phyloP scores from a whole-genome alignment of 148 eudicot genomes.

The Bassia scoparia region DNA sequence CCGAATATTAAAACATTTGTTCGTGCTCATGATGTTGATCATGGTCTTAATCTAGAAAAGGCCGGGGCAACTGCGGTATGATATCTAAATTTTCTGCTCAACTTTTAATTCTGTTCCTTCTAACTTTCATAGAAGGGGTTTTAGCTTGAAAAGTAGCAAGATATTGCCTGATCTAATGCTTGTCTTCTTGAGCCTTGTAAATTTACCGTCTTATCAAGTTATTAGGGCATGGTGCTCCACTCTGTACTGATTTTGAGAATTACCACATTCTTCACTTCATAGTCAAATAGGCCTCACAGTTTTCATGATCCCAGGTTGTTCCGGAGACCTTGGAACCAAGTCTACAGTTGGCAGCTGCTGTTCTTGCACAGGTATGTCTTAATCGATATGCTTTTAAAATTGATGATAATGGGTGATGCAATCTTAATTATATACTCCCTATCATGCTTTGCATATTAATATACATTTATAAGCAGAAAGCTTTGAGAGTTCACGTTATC shows the following conservation, averaged over 20 bases:
- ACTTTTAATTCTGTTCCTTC: background rate
- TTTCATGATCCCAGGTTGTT: conserved; percentile 58
- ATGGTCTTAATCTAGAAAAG: conserved; percentile 97
- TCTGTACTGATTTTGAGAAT: conserved; percentile 2
- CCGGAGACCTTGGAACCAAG: conserved; percentile 98
- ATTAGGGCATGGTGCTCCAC: background rate
- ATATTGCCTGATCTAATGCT: background rate
- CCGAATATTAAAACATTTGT: conserved; percentile 98
- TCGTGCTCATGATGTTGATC: conserved; percentile 98
- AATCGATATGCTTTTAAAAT: conserved; percentile 1
- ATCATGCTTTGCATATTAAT: background rate
- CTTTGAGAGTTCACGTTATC: background rate
- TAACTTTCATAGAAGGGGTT: background rate
- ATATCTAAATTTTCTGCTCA: conserved; percentile 14
- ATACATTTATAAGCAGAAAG: background rate
- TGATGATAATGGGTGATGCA: background rate
- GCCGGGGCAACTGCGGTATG: conserved; percentile 99
- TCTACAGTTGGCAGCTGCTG: conserved; percentile 92
- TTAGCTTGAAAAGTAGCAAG: background rate
- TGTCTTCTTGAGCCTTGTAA: background rate
- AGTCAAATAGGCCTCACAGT: conserved; percentile 3
- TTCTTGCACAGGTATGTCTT: conserved; percentile 77
- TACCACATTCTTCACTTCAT: background rate
- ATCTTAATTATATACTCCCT: background rate
- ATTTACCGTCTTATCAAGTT: background rate